Evolutionary conservation across 306 rosid species (phyloP).

Genomic region (Citrullus mucosospermus): DNA sequence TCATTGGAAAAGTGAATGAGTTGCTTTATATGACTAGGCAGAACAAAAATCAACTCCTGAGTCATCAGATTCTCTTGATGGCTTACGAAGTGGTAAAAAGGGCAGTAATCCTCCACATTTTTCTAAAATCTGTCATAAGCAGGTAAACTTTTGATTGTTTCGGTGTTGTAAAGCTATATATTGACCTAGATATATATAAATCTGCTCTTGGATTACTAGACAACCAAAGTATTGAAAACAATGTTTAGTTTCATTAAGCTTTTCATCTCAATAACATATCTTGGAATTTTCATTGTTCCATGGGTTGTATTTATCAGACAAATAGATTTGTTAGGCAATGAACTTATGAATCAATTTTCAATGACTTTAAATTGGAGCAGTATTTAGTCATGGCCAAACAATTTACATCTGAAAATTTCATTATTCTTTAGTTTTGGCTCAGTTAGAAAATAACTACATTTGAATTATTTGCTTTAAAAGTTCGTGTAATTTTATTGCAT

Average conservation of each 20-base stretch:
- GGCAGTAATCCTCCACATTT: not conserved
- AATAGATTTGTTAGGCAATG: not conserved
- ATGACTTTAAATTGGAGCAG: not conserved
- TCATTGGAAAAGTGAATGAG: not conserved
- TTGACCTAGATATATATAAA: not conserved
- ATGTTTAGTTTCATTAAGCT: not conserved
- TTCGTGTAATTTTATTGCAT: not conserved
- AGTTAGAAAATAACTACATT: too few species aligned
- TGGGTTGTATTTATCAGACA: not conserved
- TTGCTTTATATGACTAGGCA: constrained; percentile 4
- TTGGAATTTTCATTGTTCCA: not conserved
- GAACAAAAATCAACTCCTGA: not conserved
- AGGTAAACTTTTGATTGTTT: not conserved
- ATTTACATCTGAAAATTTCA: not conserved
- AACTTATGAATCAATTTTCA: not conserved
- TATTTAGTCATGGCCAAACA: not conserved
- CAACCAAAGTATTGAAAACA: not conserved
- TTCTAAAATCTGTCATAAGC: not conserved
- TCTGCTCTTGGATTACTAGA: not conserved
- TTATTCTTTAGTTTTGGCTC: not conserved
- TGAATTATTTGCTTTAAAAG: too few species aligned
- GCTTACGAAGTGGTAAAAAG: not conserved
- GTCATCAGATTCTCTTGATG: not conserved
- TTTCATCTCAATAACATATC: not conserved
- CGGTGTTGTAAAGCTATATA: not conserved